Conservation (phyloP, 176 grass and related monocot species). For the sorghum (Sorghum bicolor) region DNA sequence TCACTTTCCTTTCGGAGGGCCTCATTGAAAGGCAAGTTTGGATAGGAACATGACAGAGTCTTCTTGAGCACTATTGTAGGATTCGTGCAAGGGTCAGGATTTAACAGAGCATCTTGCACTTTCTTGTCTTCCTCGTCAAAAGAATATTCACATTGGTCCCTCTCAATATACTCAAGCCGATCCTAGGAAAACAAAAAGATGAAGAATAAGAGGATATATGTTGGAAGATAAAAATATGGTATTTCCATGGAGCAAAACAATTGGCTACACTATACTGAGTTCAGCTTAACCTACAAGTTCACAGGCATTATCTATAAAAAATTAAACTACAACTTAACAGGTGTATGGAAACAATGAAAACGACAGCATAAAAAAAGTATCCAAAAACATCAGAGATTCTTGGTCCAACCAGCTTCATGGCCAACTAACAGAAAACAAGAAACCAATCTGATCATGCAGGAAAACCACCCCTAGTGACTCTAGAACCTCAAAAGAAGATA, state of each 20-base stretch:
- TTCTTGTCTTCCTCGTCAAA: constrained; percentile 97
- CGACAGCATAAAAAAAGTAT: neutral
- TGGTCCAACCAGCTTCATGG: constrained; percentile 8
- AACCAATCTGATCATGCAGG: constrained; percentile 14
- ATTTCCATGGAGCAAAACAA: constrained; percentile 8
- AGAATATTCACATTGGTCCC: constrained; percentile 92
- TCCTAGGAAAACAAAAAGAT: constrained; percentile 48
- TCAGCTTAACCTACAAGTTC: constrained; percentile 4
- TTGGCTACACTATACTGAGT: neutral
- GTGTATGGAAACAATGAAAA: constrained; percentile 8
- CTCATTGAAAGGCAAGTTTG: constrained; percentile 86
- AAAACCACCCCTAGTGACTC: constrained; percentile 27
- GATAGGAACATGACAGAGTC: constrained; percentile 86
- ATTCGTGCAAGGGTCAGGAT: constrained; percentile 60
- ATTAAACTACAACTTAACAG: neutral
- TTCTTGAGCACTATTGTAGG: constrained; percentile 79
- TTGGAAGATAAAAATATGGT: neutral
- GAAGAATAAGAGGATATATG: neutral
- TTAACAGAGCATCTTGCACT: constrained; percentile 75
- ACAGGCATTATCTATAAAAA: neutral
- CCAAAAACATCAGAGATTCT: neutral
- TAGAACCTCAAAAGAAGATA: constrained; percentile 34
- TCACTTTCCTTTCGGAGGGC: constrained; percentile 88
- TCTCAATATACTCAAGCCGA: constrained; percentile 78
- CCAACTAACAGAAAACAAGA: constrained; percentile 27